phyloP scores from a whole-genome alignment of 2,329 filamentous ascomycete species.

The Mariannaea elegans region DNA sequence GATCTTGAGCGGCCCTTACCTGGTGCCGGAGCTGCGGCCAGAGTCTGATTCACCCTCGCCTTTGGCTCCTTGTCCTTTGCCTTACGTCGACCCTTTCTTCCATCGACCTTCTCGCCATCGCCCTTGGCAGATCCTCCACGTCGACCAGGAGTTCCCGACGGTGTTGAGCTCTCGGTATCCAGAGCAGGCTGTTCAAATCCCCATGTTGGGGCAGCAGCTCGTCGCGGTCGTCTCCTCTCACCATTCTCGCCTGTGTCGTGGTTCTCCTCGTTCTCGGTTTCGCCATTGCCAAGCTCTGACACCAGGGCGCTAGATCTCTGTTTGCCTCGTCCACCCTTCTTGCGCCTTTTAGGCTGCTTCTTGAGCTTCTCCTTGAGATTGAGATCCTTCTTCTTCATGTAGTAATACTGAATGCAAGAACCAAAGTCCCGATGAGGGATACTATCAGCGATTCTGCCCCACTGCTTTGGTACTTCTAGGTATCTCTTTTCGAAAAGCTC shows the following conservation, averaged over 20 bases:
- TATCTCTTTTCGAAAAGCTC: constrained; percentile 78
- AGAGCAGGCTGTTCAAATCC: constrained; percentile 66
- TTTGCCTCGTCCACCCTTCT: constrained; percentile 65
- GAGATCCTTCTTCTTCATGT: constrained; percentile 78
- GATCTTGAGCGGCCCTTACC: constrained; percentile 63
- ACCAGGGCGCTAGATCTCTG: constrained; percentile 71
- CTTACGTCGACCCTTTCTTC: constrained; percentile 50
- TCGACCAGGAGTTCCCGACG: constrained; percentile 65
- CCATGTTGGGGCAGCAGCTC: constrained; percentile 77
- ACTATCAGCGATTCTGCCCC: constrained; percentile 77
- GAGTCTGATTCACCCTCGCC: constrained; percentile 52
- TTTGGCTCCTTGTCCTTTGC: constrained; percentile 55
- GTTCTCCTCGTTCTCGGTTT: constrained; percentile 64
- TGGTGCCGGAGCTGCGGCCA: constrained; percentile 57
- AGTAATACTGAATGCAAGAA: constrained; percentile 87
- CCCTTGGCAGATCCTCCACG: constrained; percentile 56
- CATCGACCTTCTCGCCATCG: constrained; percentile 58
- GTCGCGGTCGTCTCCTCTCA: constrained; percentile 67
- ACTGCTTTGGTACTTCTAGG: constrained; percentile 81
- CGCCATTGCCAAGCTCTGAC: constrained; percentile 70
- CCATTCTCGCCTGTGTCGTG: constrained; percentile 67
- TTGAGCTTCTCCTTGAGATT: constrained; percentile 81
- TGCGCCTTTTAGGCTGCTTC: constrained; percentile 67
- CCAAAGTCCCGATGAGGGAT: constrained; percentile 76
- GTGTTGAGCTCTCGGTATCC: constrained; percentile 69